A percentile compares a stretch with the other conserved stretches of the same genome.
These are phyloP conservation scores for Peziza echinospora DNA, from an alignment of 495 filamentous ascomycete species.

Conservation along the genomic window DNA sequence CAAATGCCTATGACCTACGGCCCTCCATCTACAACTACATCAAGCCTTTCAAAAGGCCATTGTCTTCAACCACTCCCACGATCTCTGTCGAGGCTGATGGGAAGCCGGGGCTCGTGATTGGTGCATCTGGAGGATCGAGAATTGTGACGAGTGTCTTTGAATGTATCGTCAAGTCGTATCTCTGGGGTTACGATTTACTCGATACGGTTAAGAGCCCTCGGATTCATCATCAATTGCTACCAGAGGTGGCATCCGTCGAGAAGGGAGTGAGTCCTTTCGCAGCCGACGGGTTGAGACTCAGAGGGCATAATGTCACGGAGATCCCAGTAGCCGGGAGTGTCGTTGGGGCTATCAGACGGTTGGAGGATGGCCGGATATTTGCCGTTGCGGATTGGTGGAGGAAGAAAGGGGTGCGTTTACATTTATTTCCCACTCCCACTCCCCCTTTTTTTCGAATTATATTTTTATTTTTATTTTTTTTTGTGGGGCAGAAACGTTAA, in stretches of 20 bases:
- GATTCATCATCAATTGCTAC: constrained; percentile 18
- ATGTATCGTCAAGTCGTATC: constrained; percentile 16
- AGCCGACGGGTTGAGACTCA: constrained; percentile 7
- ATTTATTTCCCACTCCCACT: no score
- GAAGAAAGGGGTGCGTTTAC: constrained; percentile 9
- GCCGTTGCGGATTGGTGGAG: constrained; percentile 22
- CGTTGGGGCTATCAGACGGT: constrained; percentile 11
- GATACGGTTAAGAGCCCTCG: constrained; percentile 15
- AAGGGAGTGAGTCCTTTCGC: constrained; percentile 3
- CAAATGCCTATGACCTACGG: constrained; percentile 13
- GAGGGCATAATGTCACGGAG: constrained; percentile 11
- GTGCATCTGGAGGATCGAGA: constrained; percentile 14
- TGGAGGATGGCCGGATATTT: constrained; percentile 4
- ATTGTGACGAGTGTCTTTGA: constrained; percentile 19
- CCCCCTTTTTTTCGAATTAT: no score
- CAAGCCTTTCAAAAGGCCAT: constrained; percentile 13
- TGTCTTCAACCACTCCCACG: constrained; percentile 15
- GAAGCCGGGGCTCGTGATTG: constrained; percentile 9
- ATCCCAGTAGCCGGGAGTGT: constrained; percentile 11
- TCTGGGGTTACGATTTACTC: constrained; percentile 14
- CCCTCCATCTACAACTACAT: constrained; percentile 18
- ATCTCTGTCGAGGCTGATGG: constrained; percentile 11
- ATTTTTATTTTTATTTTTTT: no score
- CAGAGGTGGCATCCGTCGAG: constrained; percentile 14
- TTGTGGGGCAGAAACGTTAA: no score